Evolutionary conservation across 495 filamentous ascomycete genomes (phyloP).

Genomic region (Penicillium diatomitis): DNA sequence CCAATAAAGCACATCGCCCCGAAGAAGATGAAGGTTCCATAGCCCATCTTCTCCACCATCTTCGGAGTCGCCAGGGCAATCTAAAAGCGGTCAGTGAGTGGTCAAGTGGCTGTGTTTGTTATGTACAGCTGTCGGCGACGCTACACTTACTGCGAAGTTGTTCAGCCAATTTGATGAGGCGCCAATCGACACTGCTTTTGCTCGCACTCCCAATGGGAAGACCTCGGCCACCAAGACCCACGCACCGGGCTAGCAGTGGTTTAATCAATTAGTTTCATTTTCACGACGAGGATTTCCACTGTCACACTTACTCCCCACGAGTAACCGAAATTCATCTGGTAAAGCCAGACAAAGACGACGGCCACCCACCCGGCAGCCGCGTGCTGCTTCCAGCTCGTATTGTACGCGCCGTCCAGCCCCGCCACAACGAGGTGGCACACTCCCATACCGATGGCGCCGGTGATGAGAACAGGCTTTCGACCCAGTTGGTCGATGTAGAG

Average conservation of each 20-base stretch:
- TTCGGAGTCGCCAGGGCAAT: constrained; percentile 5
- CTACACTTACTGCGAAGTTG: constrained; percentile 7
- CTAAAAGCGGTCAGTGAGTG: background rate
- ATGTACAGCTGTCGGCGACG: too few species aligned
- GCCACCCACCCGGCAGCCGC: constrained; percentile 31
- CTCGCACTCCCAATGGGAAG: constrained; percentile 12
- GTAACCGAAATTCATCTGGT: constrained; percentile 35
- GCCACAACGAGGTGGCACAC: constrained; percentile 43
- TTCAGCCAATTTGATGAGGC: constrained; percentile 14
- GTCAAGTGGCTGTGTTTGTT: background rate
- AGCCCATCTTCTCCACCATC: constrained; percentile 9
- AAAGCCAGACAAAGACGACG: constrained; percentile 38
- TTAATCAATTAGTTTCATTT: background rate
- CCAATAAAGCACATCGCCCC: constrained; percentile 49
- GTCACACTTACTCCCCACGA: constrained; percentile 24
- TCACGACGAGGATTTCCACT: background rate
- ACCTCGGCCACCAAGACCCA: constrained; percentile 28
- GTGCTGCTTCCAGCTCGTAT: constrained; percentile 19
- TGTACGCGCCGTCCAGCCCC: constrained; percentile 29
- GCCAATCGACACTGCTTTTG: constrained; percentile 13
- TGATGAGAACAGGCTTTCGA: constrained; percentile 66
- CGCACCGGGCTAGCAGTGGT: background rate
- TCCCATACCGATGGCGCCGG: constrained; percentile 65
- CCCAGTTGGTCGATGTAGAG: constrained; percentile 68
- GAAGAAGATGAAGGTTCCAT: constrained; percentile 55